These are phyloP conservation scores for Prunus persica DNA, from an alignment of 306 rosid species.

Conservation along the genomic window DNA sequence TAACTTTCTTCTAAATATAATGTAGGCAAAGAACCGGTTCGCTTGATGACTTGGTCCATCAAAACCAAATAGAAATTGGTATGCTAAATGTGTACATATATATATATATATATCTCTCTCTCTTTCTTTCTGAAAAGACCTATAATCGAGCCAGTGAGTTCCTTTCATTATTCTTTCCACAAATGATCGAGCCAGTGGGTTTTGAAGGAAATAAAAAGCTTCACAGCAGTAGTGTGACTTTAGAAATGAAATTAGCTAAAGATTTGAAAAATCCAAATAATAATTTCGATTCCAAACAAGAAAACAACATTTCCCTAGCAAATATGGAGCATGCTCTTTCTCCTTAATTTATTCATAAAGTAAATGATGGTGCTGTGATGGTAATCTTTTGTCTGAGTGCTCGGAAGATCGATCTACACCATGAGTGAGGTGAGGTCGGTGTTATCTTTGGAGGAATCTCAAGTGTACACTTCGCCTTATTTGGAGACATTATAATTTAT, in stretches of 20 bases:
- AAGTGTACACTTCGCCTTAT: neutral
- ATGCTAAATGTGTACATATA: too few species aligned
- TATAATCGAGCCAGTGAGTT: too few species aligned
- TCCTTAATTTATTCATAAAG: neutral
- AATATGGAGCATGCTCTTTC: neutral
- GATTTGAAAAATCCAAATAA: neutral
- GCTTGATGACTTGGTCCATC: too few species aligned
- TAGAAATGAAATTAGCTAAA: neutral
- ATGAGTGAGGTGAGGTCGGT: neutral
- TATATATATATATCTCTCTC: too few species aligned
- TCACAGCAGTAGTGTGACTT: neutral
- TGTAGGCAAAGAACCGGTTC: neutral
- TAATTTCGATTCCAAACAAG: too few species aligned
- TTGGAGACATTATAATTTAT: too few species aligned
- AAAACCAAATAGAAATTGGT: too few species aligned
- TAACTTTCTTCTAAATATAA: neutral
- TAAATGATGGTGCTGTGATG: neutral
- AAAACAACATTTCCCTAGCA: neutral
- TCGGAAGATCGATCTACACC: neutral
- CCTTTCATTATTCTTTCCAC: too few species aligned
- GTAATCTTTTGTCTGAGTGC: conserved; percentile 1
- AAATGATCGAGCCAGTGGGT: too few species aligned
- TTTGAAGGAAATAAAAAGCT: too few species aligned
- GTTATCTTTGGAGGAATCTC: neutral
- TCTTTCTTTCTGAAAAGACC: too few species aligned